Conservation (phyloP, 148 eudicot genomes). For the Rhododendron williamsianum region DNA sequence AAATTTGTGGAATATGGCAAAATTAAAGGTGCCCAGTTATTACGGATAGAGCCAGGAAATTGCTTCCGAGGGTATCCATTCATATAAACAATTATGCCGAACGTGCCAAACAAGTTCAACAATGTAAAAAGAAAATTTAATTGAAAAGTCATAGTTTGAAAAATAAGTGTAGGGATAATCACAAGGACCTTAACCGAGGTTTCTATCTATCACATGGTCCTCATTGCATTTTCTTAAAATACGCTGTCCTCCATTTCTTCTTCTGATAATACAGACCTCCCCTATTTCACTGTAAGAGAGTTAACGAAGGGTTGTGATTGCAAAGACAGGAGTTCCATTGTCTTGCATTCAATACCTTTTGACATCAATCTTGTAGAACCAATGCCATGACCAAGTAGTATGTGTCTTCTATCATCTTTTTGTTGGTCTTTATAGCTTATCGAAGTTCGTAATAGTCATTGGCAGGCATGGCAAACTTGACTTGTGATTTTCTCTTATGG, state of each 20-base stretch:
- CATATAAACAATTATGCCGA: background rate
- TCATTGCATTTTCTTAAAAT: background rate
- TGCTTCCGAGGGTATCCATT: background rate
- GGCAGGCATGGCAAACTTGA: background rate
- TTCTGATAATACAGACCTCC: background rate
- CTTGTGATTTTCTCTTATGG: background rate
- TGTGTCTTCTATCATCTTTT: too few species aligned
- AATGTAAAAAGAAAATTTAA: background rate
- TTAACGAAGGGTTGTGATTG: background rate
- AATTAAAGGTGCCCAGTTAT: background rate
- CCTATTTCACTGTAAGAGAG: background rate
- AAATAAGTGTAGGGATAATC: background rate
- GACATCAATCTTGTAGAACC: background rate
- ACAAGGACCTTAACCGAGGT: background rate
- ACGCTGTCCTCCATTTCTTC: background rate
- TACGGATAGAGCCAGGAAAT: background rate
- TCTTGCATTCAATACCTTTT: background rate
- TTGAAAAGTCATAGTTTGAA: background rate
- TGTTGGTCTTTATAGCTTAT: background rate
- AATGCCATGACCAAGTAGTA: background rate
- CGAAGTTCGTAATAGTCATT: background rate
- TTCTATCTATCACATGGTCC: background rate
- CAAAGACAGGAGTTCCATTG: background rate
- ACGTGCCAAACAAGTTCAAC: background rate
- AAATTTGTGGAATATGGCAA: background rate